Evolutionary conservation across 75 land plant genomes (phyloP).

Genomic region (Picea glauca): DNA sequence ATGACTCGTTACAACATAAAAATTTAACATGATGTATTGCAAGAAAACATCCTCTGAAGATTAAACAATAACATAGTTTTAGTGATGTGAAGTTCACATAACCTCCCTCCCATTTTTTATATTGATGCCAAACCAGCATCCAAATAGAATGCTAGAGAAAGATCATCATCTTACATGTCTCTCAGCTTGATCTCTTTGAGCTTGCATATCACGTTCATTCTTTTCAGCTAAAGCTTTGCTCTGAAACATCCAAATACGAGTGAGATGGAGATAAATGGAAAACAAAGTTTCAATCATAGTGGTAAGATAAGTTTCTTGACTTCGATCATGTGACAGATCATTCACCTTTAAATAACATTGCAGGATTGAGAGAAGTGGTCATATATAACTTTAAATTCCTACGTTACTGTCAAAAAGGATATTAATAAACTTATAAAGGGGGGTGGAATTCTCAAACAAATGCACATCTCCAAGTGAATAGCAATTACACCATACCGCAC

Average conservation of each 20-base stretch:
- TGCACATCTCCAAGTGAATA: background rate
- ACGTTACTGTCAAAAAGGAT: background rate
- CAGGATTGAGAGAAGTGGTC: background rate
- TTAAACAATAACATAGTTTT: background rate
- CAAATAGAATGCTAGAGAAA: background rate
- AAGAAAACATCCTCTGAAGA: background rate
- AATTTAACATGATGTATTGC: background rate
- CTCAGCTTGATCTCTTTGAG: slow-evolving; percentile 89
- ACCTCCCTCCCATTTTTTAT: background rate
- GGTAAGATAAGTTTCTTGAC: background rate
- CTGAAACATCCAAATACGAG: slow-evolving; percentile 21
- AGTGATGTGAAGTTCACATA: background rate
- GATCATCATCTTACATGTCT: slow-evolving; percentile 63
- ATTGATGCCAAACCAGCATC: background rate
- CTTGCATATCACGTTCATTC: slow-evolving; percentile 84
- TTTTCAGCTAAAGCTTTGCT: slow-evolving; percentile 94
- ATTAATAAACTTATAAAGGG: background rate
- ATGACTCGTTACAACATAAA: background rate
- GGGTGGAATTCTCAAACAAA: background rate
- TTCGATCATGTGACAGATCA: background rate
- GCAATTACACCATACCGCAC: slow-evolving; percentile 42
- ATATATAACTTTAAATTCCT: background rate
- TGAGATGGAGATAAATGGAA: background rate
- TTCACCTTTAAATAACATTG: background rate
- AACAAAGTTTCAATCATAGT: background rate